Base-by-base conservation (phyloP, 352 stramenopile species). In the Pythium dissotocum region DNA sequence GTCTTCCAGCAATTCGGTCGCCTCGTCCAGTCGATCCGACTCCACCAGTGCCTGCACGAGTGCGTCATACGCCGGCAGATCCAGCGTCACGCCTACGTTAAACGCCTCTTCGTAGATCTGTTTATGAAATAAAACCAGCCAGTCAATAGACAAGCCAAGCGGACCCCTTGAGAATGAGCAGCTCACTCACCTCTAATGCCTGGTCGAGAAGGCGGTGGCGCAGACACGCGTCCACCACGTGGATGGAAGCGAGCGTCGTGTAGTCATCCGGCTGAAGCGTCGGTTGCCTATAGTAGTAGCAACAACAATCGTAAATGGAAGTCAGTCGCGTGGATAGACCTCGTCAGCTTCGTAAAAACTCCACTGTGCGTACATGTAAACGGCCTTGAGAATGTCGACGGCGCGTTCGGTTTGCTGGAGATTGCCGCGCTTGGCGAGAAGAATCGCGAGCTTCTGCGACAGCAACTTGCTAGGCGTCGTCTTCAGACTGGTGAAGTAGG, bases 211-310 rank as follows among this genome's bases (percentile, higher is more conserved):
- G 67, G 1, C 65, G 36, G 40, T 79, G 67, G 30, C 72, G 72
- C 40, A 77, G 72, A 69, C 72, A 79, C n/a, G 69, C 72, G 62
- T 79, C 72, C 2, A 72, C 70, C n/a, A 79, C 68, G 58, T 75
- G 76, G 60, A 79, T 76, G 33, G 71, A 74, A 32, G 72, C 69
- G 26, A 76, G 65, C 54, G 68, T 71, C 2, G 72, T 79, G 62
- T 71, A 75, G 61, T 79, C 72, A 42, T 79, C 72, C 2, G 72
- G 65, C 24, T 69, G 58, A 16, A 77, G 55, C 62, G 46, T 10
- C 24, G 71, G 67, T 12, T 28, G 33, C 42, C 65, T 72, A 57
- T 8, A 42, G 4, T 26, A 28, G 14, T 8, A n/a, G 18, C 4
- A 49, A 5, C 18, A 51, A n/a, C 18, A 12, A 5, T 35, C 40